Evolutionary conservation across 176 grass and related monocot genomes (phyloP), one percentile per base, ranked within the genome.

Genomic region (Bothriochloa decipiens): DNA sequence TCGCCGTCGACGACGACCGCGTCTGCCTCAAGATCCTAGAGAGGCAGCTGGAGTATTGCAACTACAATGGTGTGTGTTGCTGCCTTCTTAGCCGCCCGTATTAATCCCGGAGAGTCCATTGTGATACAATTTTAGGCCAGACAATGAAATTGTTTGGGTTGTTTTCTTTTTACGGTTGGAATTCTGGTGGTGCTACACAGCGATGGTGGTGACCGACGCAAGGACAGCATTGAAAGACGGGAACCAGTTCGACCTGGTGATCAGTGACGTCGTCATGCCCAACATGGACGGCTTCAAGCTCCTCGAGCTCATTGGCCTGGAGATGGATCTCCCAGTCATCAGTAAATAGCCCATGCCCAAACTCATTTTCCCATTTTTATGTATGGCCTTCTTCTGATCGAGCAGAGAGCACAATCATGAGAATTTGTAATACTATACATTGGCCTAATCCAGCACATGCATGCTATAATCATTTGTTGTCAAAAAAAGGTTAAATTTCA

Each of bases 321-420:
- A 97, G 85, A 87, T 94, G 85, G 92, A 94, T 43, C 77, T 97
- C 62, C 94, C 94, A 0, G 90, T 97, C 72, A 90, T 94, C 12
- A 97, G 94, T 94, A 86, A 86, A n/a, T n/a, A 75, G 32, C 42
- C 41, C 46, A 60, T 81, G 17, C 22, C 64, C 8, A 67, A 50
- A 18, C 46, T 23, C 25, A 1, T n/a, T 77, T 57, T 9, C 0
- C 36, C 45, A 32, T 72, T 76, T 79, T 14, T 36, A 10, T 65
- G 20, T 25, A 23, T 75, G 45, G 3, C 23, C 12, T 71, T 35
- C 49, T 20, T 11, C 25, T 69, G 23, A 22, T 71, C n/a, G 35
- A 18, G 36, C 6, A 12, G 3, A 25, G 1, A 45, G 20, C 9
- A 77, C 8, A 65, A 79, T 46, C 4, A 66, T 43, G 4, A 43